These are phyloP conservation scores for Amoebophrya sp. DNA, from an alignment of 169 alveolate genomes.

Conservation along the genomic window DNA sequence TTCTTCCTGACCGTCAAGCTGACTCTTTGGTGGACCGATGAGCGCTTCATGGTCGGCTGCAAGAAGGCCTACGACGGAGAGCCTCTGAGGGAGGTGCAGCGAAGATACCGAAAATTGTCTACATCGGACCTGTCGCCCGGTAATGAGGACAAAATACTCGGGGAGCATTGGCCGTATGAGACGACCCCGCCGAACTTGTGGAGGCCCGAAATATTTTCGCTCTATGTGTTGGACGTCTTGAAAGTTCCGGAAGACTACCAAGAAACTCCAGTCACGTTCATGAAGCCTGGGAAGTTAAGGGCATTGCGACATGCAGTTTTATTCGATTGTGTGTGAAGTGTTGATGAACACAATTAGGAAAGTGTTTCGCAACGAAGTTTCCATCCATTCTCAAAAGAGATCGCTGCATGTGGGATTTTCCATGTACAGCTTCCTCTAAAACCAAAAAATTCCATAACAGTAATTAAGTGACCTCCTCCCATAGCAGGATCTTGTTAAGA, in stretches of 20 bases:
- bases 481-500: too few relatives aligned
- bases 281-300: not conserved
- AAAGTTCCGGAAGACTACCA: not conserved
- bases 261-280: not conserved
- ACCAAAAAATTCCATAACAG: too few relatives aligned
- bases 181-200: not conserved
- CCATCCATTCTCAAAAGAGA: too few relatives aligned
- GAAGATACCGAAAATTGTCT: not conserved
- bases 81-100: not conserved
- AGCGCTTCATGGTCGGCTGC: not conserved
- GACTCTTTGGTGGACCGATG: not conserved
- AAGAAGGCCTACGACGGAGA: not conserved
- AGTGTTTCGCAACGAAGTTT: too few relatives aligned
- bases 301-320: too few relatives aligned
- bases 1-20: not conserved
- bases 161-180: not conserved
- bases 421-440: too few relatives aligned
- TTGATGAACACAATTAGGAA: too few relatives aligned
- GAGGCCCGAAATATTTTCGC: conserved; percentile 3
- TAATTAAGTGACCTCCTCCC: too few relatives aligned
- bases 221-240: not conserved
- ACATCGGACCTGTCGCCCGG: not conserved
- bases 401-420: too few relatives aligned
- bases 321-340: too few relatives aligned
- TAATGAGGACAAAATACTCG: not conserved